These are phyloP conservation scores for Megacollybia marginata DNA, from an alignment of 768 basidiomycete genomes.

Conservation along the genomic window DNA sequence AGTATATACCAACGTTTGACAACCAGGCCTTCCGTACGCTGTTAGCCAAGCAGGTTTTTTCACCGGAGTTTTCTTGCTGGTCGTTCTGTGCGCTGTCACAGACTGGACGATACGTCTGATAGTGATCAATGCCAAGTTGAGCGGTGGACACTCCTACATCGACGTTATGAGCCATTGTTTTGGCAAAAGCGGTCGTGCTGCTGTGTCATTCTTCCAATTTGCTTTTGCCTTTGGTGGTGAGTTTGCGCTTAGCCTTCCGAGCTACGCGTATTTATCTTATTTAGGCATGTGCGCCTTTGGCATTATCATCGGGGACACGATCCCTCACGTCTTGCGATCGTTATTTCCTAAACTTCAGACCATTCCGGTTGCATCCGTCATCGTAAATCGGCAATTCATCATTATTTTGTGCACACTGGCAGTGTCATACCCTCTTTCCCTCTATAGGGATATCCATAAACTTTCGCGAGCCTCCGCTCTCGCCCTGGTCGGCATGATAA, in stretches of 20 bases:
- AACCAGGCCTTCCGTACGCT: conserved; percentile 84
- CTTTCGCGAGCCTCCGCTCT: conserved; percentile 88
- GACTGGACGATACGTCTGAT: conserved; percentile 98
- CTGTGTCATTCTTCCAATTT: conserved; percentile 96
- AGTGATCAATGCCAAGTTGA: conserved; percentile 92
- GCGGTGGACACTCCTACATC: conserved; percentile 87
- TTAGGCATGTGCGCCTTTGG: conserved; percentile 97
- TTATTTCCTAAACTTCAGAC: conserved; percentile 64
- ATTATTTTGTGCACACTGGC: conserved; percentile 80
- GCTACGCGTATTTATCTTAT: conserved; percentile 1
- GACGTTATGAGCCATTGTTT: conserved; percentile 94
- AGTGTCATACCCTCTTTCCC: conserved; percentile 90
- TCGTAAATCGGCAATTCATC: conserved; percentile 85
- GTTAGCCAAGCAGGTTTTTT: conserved; percentile 92
- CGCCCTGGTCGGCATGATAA: conserved; percentile 87
- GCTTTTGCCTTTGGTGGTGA: conserved; percentile 93
- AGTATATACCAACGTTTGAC: not conserved
- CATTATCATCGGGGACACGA: conserved; percentile 96
- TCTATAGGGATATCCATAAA: conserved; percentile 97
- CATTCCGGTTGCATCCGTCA: conserved; percentile 67
- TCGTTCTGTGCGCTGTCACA: conserved; percentile 77
- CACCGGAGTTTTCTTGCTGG: conserved; percentile 74
- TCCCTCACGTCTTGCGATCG: conserved; percentile 88
- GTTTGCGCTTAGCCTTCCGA: conserved; percentile 13
- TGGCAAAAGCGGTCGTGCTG: conserved; percentile 83